Percentiles rank a stretch among this genome's conserved stretches.
Evolutionary conservation across 1,139 yeast species (phyloP).

Genomic region (Zygosaccharomyces pseudobailii): DNA sequence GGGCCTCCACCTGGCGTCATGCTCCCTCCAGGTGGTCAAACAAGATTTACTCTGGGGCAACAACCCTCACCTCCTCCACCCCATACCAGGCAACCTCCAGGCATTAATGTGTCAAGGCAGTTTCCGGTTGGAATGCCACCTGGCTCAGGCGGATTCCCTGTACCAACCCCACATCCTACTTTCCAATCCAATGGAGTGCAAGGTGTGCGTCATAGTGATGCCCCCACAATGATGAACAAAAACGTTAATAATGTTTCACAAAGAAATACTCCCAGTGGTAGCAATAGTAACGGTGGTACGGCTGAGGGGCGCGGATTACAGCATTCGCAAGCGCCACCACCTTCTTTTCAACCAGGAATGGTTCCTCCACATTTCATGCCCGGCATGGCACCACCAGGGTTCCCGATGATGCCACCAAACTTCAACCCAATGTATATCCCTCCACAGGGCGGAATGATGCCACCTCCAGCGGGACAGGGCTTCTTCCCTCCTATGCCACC

Average conservation of each 20-base stretch:
- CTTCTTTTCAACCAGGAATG: conserved; percentile 12
- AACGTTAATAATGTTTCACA: conserved; percentile 17
- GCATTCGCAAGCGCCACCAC: conserved; percentile 1
- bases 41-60: conserved; percentile 6
- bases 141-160: conserved; percentile 25
- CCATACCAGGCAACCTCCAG: conserved; percentile 5
- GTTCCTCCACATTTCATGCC: conserved; percentile 18
- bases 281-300: not conserved
- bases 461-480: conserved; percentile 12
- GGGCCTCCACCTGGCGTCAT: conserved; percentile 15
- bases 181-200: conserved; percentile 25
- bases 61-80: conserved; percentile 7
- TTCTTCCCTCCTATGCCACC: conserved; percentile 15
- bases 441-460: conserved; percentile 14
- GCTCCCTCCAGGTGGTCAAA: conserved; percentile 9
- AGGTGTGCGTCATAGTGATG: conserved; percentile 25
- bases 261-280: conserved; percentile 2
- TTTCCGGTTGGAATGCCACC: conserved; percentile 27
- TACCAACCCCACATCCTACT: conserved; percentile 32
- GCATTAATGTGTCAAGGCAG: conserved; percentile 10
- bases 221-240: conserved; percentile 22
- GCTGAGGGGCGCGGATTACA: not conserved
- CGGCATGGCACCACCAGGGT: conserved; percentile 21
- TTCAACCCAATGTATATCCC: conserved; percentile 16
- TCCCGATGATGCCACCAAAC: conserved; percentile 20